Percentiles rank a stretch among this genome's conserved stretches.
Evolutionary conservation across 768 basidiomycete species (phyloP).

Genomic region (Albatrellus ellisii): DNA sequence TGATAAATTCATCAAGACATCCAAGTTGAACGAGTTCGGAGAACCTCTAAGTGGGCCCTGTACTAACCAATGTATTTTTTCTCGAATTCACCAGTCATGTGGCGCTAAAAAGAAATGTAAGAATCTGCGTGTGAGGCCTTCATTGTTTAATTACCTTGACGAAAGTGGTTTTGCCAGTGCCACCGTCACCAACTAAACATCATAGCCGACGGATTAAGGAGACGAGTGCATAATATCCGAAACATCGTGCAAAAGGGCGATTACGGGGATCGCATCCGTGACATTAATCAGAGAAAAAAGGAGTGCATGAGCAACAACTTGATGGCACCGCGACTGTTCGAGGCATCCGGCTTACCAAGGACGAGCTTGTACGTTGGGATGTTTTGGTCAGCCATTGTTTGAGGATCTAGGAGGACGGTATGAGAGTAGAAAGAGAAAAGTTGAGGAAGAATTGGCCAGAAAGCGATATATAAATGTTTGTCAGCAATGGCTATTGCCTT

Average conservation of each 20-base stretch:
- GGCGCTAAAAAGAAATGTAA: constrained; percentile 44
- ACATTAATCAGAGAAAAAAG: constrained; percentile 41
- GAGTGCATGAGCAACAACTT: constrained; percentile 18
- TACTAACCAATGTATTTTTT: constrained; percentile 96
- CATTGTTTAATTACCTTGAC: constrained; percentile 60
- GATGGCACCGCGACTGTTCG: constrained; percentile 9
- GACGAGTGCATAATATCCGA: constrained; percentile 12
- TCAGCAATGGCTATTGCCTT: too few species aligned
- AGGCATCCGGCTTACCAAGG: constrained; percentile 52
- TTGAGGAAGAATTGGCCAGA: constrained; percentile 24
- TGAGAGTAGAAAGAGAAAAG: constrained; percentile 18
- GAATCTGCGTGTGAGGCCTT: constrained; percentile 38
- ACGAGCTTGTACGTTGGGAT: constrained; percentile 98
- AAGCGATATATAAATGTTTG: too few species aligned
- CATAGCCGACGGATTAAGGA: constrained; percentile 13
- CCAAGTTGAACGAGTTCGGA: background rate
- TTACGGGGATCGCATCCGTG: constrained; percentile 10
- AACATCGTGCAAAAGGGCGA: constrained; percentile 10
- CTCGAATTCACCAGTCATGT: constrained; percentile 99
- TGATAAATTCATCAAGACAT: constrained; percentile 9
- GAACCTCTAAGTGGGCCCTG: background rate
- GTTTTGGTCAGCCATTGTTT: constrained; percentile 29
- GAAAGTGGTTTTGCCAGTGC: constrained; percentile 97
- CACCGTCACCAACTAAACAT: constrained; percentile 79
- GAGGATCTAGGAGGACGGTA: constrained; percentile 13